Evolutionary conservation across 1,284 basidiomycete genomes (phyloP).

Genomic region (Tranzscheliella williamsii): DNA sequence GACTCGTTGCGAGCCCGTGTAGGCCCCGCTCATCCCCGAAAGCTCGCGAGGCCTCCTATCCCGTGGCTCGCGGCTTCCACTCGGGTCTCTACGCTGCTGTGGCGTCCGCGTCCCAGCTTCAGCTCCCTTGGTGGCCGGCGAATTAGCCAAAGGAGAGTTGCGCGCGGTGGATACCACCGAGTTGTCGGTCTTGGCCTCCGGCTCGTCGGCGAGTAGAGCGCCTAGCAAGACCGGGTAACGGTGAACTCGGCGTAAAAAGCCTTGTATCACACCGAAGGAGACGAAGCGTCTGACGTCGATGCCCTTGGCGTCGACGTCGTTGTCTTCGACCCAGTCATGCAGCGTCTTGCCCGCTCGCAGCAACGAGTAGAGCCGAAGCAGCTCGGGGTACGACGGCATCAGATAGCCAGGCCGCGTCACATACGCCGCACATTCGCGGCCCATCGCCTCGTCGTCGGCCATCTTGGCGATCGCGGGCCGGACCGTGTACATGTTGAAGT

Average conservation of each 20-base stretch:
- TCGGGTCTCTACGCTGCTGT: conserved; percentile 9
- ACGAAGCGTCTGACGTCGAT: conserved; percentile 91
- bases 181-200: conserved; percentile 5
- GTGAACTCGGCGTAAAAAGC: conserved; percentile 88
- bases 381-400: conserved; percentile 62
- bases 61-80: conserved; percentile 34
- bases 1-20: conserved; percentile 19
- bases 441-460: conserved; percentile 78
- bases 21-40: conserved; percentile 22
- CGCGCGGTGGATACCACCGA: conserved; percentile 19
- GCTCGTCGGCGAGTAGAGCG: conserved; percentile 1
- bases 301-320: conserved; percentile 67
- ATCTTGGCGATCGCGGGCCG: conserved; percentile 81
- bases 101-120: not conserved
- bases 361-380: conserved; percentile 82
- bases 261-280: conserved; percentile 99
- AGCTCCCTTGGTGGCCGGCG: no score
- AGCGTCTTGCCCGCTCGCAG: conserved; percentile 83
- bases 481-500: conserved; percentile 90
- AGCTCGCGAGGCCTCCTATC: conserved; percentile 31
- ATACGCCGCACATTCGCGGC: conserved; percentile 84
- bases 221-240: conserved; percentile 78
- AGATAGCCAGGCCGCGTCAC: conserved; percentile 73
- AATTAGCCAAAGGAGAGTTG: conserved; percentile 22
- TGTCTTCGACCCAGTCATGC: conserved; percentile 82